Evolutionary conservation across 345 rosid genomes (phyloP), one percentile per base, ranked within the genome.

Genomic region (Triadica sebifera): DNA sequence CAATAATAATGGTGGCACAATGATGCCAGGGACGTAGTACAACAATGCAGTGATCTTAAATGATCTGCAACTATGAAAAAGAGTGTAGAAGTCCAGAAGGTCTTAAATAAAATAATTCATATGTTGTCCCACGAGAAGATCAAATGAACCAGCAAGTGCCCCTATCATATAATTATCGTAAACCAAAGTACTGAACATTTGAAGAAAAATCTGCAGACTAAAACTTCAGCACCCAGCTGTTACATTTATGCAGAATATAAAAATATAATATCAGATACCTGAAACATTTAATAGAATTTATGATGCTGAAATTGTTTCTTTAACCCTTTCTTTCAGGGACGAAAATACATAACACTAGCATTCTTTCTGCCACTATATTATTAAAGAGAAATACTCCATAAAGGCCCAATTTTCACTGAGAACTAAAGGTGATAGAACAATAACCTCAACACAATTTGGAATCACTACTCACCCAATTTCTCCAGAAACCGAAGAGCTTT

Each of bases 401-500:
- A 50, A 25, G 34, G 58, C 25, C 17, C 12, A 65, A 7, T 22
- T 0, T 73, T 25, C 61, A 62, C 59, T 51, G 56, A 62, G 60
- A 72, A 51, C 12, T 64, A 22, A 20, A n/a, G 61, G 34, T 63
- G 12, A 57, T 64, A 76, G 0, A 64, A 47, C 52, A 76, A 71
- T 6, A 75, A 65, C 34, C 22, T 51, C n/a, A 75, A 60, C 24
- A 46, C 7, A 69, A 50, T 11, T 63, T 45, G 74, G 74, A 75
- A 73, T 53, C 71, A 73, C 55, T 20, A 80, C 97, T 77, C 76
- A 93, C 99, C 99, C 85, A 84, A 86, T 67, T 88, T 90, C 88
- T 95, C 98, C 55, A 95, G 89, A 84, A 95, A 95, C 72, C 63
- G 89, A 84, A 95, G 98, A 80, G 98, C 99, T 86, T 95, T 95